A percentile compares a stretch with the other conserved stretches of the same genome.
These are phyloP conservation scores for Hemisphaericaspora xylofermentans DNA, from an alignment of 1,139 yeast genomes.

Conservation along the genomic window DNA sequence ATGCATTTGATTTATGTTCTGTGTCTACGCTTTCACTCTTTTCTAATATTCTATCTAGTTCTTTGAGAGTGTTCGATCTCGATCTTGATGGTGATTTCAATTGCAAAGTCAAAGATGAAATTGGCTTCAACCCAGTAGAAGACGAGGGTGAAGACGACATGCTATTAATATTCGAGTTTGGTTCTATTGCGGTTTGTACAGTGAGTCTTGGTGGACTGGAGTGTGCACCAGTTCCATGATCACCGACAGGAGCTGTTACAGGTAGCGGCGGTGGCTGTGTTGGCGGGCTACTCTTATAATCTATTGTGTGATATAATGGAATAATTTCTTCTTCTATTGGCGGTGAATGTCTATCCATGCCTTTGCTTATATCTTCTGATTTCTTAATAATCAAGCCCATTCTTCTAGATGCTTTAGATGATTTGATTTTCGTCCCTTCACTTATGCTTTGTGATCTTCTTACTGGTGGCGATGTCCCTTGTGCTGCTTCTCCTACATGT, in stretches of 20 bases:
- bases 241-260: neutral
- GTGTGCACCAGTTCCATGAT: neutral
- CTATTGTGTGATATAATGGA: slow-evolving; percentile 14
- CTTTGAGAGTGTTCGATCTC: slow-evolving; percentile 41
- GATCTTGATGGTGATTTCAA: slow-evolving; percentile 25
- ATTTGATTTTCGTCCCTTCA: slow-evolving; percentile 52
- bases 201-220: slow-evolving; percentile 2
- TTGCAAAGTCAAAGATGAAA: slow-evolving; percentile 4
- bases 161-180: slow-evolving; percentile 13
- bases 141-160: slow-evolving; percentile 3
- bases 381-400: slow-evolving; percentile 67
- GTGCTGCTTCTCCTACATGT: neutral
- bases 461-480: slow-evolving; percentile 21
- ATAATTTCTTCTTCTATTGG: slow-evolving; percentile 11
- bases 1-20: slow-evolving; percentile 60
- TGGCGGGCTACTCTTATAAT: slow-evolving; percentile 17
- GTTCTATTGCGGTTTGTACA: slow-evolving; percentile 7
- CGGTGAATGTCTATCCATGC: slow-evolving; percentile 6
- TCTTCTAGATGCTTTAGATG: slow-evolving; percentile 58
- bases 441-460: slow-evolving; percentile 50
- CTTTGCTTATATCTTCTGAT: slow-evolving; percentile 24
- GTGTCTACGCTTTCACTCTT: slow-evolving; percentile 41
- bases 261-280: slow-evolving; percentile 15
- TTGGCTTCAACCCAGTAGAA: neutral
- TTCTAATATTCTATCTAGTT: slow-evolving; percentile 40